phyloP scores from a whole-genome alignment of 768 basidiomycete genomes.

The Collybiopsis confluens region DNA sequence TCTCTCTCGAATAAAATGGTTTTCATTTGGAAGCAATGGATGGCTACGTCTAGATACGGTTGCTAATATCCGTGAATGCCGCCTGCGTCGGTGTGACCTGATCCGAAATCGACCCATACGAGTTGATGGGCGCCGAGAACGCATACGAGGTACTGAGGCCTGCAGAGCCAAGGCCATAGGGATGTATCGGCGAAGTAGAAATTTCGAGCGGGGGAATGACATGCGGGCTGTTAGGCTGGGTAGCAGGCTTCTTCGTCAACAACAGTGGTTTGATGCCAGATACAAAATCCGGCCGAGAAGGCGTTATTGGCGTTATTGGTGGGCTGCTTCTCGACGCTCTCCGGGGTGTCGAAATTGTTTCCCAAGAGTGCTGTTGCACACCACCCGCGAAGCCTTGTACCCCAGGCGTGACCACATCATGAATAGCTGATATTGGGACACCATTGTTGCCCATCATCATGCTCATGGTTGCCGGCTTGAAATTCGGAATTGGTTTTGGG shows the following conservation, averaged over 20 bases:
- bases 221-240: background rate
- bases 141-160: conserved; percentile 2
- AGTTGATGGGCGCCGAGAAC: background rate
- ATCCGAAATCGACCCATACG: background rate
- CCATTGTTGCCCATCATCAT: conserved; percentile 1
- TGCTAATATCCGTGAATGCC: background rate
- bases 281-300: background rate
- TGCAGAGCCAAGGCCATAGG: background rate
- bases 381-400: background rate
- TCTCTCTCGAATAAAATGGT: no score
- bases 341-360: background rate
- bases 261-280: conserved; percentile 1
- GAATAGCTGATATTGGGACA: background rate
- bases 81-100: background rate
- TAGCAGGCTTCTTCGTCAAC: background rate
- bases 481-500: background rate
- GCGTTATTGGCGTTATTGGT: background rate
- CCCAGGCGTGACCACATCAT: background rate
- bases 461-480: background rate
- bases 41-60: background rate
- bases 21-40: background rate
- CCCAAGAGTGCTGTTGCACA: conserved; percentile 2
- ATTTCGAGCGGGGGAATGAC: background rate
- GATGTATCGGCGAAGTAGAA: background rate
- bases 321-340: background rate